Evolutionary conservation across 2,329 filamentous ascomycete species (phyloP).

Genomic region (Paracoccidioides lutzii): DNA sequence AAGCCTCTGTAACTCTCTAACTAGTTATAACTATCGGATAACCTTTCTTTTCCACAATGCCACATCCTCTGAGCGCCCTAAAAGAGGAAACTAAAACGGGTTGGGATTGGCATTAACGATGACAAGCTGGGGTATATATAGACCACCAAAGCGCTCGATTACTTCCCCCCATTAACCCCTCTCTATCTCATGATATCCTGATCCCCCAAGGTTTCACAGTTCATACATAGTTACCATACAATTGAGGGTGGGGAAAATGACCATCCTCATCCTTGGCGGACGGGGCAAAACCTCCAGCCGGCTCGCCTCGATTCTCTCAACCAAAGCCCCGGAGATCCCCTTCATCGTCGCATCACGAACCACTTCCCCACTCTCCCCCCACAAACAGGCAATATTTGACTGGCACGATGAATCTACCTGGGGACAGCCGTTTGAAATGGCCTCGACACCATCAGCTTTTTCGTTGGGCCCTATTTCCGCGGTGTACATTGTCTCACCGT

Average conservation of each 20-base stretch:
- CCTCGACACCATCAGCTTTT: not conserved
- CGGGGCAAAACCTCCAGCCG: slow-evolving; percentile 5
- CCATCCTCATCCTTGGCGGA: slow-evolving; percentile 6
- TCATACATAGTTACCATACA: not conserved
- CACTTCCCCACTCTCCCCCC: not conserved
- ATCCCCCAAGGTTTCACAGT: too few relatives aligned
- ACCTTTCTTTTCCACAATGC: too few relatives aligned
- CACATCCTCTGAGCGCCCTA: too few relatives aligned
- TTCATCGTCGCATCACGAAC: slow-evolving; percentile 6
- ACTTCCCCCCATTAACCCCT: too few relatives aligned
- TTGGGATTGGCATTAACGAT: too few relatives aligned
- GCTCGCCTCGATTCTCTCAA: slow-evolving; percentile 2
- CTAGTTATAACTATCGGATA: too few relatives aligned
- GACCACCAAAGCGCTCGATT: too few relatives aligned
- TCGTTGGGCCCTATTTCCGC: slow-evolving; percentile 18
- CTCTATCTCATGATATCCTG: too few relatives aligned
- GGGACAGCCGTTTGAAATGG: slow-evolving; percentile 1
- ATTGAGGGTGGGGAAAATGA: not conserved
- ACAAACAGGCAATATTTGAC: slow-evolving; percentile 4
- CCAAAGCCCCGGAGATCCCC: not conserved
- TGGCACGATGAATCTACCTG: slow-evolving; percentile 7
- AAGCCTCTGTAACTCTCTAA: too few relatives aligned
- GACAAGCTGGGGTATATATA: too few relatives aligned
- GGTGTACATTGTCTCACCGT: slow-evolving; percentile 33
- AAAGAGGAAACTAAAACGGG: too few relatives aligned